Evolutionary conservation across 164 flowering plant genomes (phyloP), one percentile per base, ranked within the genome.

Genomic region (Malania oleifera): DNA sequence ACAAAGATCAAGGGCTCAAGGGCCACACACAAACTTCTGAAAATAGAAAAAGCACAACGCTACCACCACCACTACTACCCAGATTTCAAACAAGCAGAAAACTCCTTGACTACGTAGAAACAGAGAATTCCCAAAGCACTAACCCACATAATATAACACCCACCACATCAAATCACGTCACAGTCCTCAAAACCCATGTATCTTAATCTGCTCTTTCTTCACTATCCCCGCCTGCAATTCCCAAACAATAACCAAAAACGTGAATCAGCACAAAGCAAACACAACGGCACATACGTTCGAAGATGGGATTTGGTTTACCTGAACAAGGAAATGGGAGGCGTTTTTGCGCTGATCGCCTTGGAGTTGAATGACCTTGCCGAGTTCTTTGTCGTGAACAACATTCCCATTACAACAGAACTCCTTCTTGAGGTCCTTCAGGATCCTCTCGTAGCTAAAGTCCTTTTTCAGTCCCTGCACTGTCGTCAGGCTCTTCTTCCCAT

Each of bases 321-420:
- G 70, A 31, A 77, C 66, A 8, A 87, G 72, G 61, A 87, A 81
- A 15, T 73, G 59, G 18, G 84, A 72, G 9, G 77, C 93, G 48
- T 86, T 83, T 77, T 82, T 86, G 10, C 92, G 74, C 70, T 86
- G 93, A 75, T 84, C 93, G 7, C 89, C 90, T 52, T 84, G 87
- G n/a, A 87, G 82, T 67, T 83, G 89, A 34, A 87, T 87, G 5
- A 86, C 73, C 68, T 81, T 78, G 52, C 95, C 95, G 22, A 78
- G 73, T 56, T 76, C 83, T 28, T 80, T 74, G 69, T 85, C 87
- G 52, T 77, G 74, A 23, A 85, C 89, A 19, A 87, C 84, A 28
- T 72, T 83, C 37, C 91, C 95, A 68, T 87, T 87, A 64, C 95
- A 85, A 77, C 91, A 85, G 59, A 83, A 85, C 49, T 77, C 81